Base-by-base conservation (phyloP, 768 basidiomycete species). In the Dentipellis fragilis region DNA sequence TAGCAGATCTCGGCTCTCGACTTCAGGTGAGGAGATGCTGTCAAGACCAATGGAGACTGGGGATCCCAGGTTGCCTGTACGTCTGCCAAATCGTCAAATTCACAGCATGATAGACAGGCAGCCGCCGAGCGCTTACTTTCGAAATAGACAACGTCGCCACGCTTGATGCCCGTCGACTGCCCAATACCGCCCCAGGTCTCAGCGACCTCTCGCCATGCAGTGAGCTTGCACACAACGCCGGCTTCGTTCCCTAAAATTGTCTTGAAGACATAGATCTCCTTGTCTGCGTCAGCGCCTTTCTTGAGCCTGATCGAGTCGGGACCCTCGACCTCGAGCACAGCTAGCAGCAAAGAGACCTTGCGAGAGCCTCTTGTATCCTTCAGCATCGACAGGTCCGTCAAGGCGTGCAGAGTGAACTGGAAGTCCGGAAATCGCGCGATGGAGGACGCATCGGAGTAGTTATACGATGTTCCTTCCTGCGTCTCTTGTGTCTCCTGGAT, bases 181-280 rank as follows among this genome's bases (percentile, higher is more conserved):
- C 72, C 71, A 1, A 74, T 76, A 21, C 74, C 74, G 29, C 84
- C 85, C 89, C 88, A 90, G 0, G 68, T 67, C 46, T 89, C 84
- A 10, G 89, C 89, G 4, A 78, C 71, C 48, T 89, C 84, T 54
- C 88, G 72, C 89, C 89, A 92, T 11, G 84, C 88, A 4, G 85
- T 85, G 16, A 91, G 66, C 68, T 84, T 88, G 63, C 80, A 80
- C 7, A 90, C 75, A 1, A 69, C 74, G 1, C 84, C 84, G 29
- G 78, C 78, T 53, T 89, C 86, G 62, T 90, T 87, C 10, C 85
- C 85, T 22, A 91, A 67, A 49, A 91, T 80, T 63, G 89, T 71
- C 63, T 81, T 86, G 29, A 91, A 67, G 45, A 91, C 65, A 0
- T 77, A 78, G 0, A 89, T 79, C 57, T 86, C 80, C 56, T 79